Conservation (phyloP, 352 stramenopile species). For the Globisporangium irregulare region DNA sequence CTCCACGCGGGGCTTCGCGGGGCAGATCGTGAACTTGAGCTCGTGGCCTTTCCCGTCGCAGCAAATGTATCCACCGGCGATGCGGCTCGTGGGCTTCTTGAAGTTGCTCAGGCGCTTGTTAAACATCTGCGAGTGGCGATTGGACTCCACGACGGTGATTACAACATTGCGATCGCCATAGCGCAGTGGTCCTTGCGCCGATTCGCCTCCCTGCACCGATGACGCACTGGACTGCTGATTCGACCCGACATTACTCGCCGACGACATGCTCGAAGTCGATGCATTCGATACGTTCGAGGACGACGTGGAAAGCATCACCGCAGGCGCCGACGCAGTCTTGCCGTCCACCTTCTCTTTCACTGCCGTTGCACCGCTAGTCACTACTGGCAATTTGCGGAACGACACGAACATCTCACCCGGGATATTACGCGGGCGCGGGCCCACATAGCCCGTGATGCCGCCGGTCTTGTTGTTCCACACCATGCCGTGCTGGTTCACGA, state of each 20-base stretch:
- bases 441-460: slow-evolving; percentile 83
- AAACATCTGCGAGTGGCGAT: slow-evolving; percentile 82
- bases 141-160: slow-evolving; percentile 73
- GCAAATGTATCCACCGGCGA: slow-evolving; percentile 83
- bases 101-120: slow-evolving; percentile 87
- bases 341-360: slow-evolving; percentile 13
- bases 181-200: slow-evolving; percentile 31
- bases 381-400: slow-evolving; percentile 32
- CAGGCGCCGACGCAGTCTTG: slow-evolving; percentile 17
- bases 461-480: slow-evolving; percentile 90
- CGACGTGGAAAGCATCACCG: slow-evolving; percentile 10
- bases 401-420: slow-evolving; percentile 76
- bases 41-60: slow-evolving; percentile 80
- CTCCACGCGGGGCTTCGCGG: slow-evolving; percentile 60
- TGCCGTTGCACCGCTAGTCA: no score
- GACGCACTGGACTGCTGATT: slow-evolving; percentile 15
- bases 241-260: neutral
- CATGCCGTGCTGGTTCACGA: slow-evolving; percentile 82
- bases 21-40: slow-evolving; percentile 63
- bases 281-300: slow-evolving; percentile 14
- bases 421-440: slow-evolving; percentile 59
- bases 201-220: neutral
- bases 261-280: slow-evolving; percentile 16
- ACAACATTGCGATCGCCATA: slow-evolving; percentile 74
- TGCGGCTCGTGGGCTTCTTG: slow-evolving; percentile 81